Conservation (phyloP, 78 protist genomes). For the Dictyostelium firmibasis region DNA sequence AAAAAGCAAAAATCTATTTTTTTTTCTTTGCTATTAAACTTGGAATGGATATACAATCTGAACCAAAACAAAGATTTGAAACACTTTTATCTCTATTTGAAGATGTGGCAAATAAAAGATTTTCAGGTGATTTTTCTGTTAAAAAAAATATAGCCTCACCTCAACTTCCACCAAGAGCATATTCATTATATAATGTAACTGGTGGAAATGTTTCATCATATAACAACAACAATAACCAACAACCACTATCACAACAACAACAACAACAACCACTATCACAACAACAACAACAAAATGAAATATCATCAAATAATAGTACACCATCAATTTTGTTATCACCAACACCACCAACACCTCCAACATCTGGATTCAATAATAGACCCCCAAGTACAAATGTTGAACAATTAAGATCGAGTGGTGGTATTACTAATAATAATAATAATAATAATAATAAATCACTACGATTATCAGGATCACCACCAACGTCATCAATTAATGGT, state of each 20-base stretch:
- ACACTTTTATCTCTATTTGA: conserved; percentile 5
- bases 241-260: not conserved
- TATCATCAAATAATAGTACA: not conserved
- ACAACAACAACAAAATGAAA: not conserved
- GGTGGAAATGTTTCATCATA: not conserved
- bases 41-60: not conserved
- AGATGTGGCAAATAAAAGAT: not conserved
- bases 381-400: not conserved
- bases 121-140: not conserved
- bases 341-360: not conserved
- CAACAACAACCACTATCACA: not conserved
- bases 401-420: no score
- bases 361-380: not conserved
- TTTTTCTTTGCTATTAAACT: not conserved
- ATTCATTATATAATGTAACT: not conserved
- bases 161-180: not conserved
- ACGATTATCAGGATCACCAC: not conserved
- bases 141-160: not conserved
- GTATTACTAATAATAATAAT: not conserved
- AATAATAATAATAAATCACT: not conserved
- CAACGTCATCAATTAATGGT: not conserved
- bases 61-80: not conserved
- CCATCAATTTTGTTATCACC: not conserved
- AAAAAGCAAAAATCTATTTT: not conserved
- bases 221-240: not conserved